Conservation (phyloP, 805 yeast genomes). For the Schwanniomyces pseudopolymorphus region DNA sequence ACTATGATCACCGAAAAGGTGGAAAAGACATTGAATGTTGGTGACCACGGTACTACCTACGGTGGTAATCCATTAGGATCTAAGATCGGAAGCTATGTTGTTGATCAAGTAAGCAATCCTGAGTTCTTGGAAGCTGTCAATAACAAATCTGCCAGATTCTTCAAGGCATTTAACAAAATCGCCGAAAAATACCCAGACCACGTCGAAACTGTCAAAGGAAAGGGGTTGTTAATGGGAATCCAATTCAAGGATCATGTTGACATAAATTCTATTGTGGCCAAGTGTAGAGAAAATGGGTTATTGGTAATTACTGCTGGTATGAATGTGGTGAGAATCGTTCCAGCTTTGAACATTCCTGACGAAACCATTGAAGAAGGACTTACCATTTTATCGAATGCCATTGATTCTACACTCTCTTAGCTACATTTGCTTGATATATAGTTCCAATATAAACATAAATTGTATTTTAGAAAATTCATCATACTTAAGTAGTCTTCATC, state of each 20-base stretch:
- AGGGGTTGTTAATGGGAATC: slow-evolving; percentile 83
- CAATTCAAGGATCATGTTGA: slow-evolving; percentile 59
- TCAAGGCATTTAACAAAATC: slow-evolving; percentile 47
- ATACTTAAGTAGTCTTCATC: neutral
- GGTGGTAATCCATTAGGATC: slow-evolving; percentile 97
- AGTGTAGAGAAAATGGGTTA: slow-evolving; percentile 77
- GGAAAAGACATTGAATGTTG: slow-evolving; percentile 70
- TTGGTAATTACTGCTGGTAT: slow-evolving; percentile 89
- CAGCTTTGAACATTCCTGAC: slow-evolving; percentile 82
- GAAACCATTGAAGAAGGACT: slow-evolving; percentile 71
- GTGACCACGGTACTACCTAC: slow-evolving; percentile 97
- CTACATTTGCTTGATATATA: neutral
- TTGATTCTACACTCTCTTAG: slow-evolving; percentile 20
- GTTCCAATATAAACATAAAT: neutral
- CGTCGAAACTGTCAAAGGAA: slow-evolving; percentile 76
- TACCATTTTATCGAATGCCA: slow-evolving; percentile 59
- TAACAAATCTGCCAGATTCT: slow-evolving; percentile 58
- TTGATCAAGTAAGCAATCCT: slow-evolving; percentile 61
- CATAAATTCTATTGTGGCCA: slow-evolving; percentile 61
- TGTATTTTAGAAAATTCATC: too few relatives aligned
- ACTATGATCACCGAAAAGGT: slow-evolving; percentile 82
- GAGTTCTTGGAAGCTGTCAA: slow-evolving; percentile 62
- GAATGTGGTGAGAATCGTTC: slow-evolving; percentile 86
- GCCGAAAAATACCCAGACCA: slow-evolving; percentile 57
- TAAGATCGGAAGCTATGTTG: slow-evolving; percentile 74